Evolutionary conservation across 1,284 basidiomycete species (phyloP).

Genomic region (Cryptococcus neoformans): DNA sequence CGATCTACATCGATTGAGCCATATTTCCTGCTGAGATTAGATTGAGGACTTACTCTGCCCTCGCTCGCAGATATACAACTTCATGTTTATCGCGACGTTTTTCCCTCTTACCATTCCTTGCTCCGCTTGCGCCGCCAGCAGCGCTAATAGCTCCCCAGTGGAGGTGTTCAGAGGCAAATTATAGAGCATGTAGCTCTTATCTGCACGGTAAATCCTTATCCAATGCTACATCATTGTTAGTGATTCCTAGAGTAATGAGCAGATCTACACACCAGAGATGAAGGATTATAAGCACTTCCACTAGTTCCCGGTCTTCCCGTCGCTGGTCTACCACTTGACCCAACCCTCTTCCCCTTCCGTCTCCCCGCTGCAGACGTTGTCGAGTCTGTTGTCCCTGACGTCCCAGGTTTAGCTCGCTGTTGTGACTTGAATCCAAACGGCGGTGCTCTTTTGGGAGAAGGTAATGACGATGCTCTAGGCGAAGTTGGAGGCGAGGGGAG

Average conservation of each 20-base stretch:
- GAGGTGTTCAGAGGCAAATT: constrained; percentile 64
- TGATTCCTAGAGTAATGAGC: constrained; percentile 1
- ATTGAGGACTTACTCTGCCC: constrained; percentile 63
- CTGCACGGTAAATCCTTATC: constrained; percentile 73
- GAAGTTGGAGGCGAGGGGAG: not conserved
- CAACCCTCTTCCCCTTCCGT: constrained; percentile 20
- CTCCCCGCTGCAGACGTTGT: constrained; percentile 15
- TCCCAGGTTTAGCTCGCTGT: constrained; percentile 1
- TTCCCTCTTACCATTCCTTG: constrained; percentile 53
- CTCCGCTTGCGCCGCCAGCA: constrained; percentile 50
- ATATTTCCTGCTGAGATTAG: not conserved
- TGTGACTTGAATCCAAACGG: constrained; percentile 38
- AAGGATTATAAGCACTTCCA: constrained; percentile 11
- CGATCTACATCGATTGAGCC: constrained; percentile 59
- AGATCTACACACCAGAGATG: constrained; percentile 10
- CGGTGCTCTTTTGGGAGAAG: constrained; percentile 20
- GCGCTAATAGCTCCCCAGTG: constrained; percentile 65
- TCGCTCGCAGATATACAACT: constrained; percentile 76
- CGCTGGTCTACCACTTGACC: constrained; percentile 18
- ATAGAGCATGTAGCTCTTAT: constrained; percentile 70
- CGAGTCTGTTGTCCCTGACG: constrained; percentile 14
- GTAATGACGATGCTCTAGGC: not conserved
- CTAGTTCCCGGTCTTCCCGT: constrained; percentile 27
- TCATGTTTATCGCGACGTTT: constrained; percentile 59
- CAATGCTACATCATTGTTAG: constrained; percentile 38